Evolutionary conservation across 148 eudicot genomes (phyloP), one percentile per base, ranked within the genome.

Genomic region (Arbutus unedo): DNA sequence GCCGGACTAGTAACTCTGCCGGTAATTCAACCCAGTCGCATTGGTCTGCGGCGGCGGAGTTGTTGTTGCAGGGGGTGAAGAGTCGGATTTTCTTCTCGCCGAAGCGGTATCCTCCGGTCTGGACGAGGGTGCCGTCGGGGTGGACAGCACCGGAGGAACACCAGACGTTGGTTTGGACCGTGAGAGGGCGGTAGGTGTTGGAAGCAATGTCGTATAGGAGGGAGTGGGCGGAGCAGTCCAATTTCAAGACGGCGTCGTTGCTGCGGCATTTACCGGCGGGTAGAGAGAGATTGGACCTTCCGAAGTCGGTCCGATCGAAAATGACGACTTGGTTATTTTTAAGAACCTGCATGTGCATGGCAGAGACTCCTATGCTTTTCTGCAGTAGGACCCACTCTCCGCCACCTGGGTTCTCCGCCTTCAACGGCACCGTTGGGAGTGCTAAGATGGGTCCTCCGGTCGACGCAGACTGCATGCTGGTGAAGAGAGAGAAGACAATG

Each of bases 341-440:
- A 4, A 94, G 83, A 25, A 96, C 95, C 47, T 96, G 99, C 97
- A 94, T 93, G 90, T 96, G 99, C 98, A 94, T 94, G 78, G 99
- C 99, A 43, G 98, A 94, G 45, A 96, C 79, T 43, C 99, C 98
- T 44, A 93, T 81, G 78, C 82, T 84, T 5, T 62, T n/a, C 2
- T 90, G 91, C 31, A 91, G 88, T 6, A 91, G 83, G 1, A 14
- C 6, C 94, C 96, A 94, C 21, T 60, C 6, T 0, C 94, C 96
- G 0, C 79, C 47, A 13, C 6, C n/a, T 0, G 68, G 1, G 6
- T 4, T 5, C 31, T 14, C 15, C 3, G 55, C 21, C 21, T 19
- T 6, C 31, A 3, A 21, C 4, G 18, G 18, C n/a, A 16, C 50
- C 64, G 4, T 67, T 21, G 68, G 38, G 44, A 31, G 6, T 31